These are phyloP conservation scores for Linum tenue DNA, from an alignment of 345 rosid species.

Conservation along the genomic window DNA sequence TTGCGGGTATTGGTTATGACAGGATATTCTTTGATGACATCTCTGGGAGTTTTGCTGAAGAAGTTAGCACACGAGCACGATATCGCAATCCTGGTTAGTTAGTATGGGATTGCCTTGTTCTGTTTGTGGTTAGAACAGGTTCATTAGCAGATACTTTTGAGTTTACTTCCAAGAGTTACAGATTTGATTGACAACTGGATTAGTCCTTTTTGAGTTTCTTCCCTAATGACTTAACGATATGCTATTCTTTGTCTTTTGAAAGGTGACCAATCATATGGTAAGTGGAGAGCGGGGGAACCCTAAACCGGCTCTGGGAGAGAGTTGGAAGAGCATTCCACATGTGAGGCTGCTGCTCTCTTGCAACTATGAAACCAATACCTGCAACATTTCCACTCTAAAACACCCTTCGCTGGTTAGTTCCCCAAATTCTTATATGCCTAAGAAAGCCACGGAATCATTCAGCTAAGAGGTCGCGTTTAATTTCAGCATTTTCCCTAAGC, in stretches of 20 bases:
- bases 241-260: slow-evolving; percentile 4
- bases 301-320: slow-evolving; percentile 88
- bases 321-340: slow-evolving; percentile 80
- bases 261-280: slow-evolving; percentile 84
- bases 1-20: slow-evolving; percentile 10
- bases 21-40: slow-evolving; percentile 74
- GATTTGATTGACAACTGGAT: background rate
- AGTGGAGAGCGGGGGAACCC: slow-evolving; percentile 54
- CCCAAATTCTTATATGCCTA: background rate
- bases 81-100: slow-evolving; percentile 49
- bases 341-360: slow-evolving; percentile 54
- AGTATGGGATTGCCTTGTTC: background rate
- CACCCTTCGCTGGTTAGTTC: slow-evolving; percentile 52
- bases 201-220: background rate
- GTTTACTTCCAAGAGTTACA: background rate
- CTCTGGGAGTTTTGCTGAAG: slow-evolving; percentile 66
- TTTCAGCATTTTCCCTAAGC: too few relatives aligned
- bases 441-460: too few relatives aligned
- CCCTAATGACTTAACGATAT: background rate
- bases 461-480: too few relatives aligned
- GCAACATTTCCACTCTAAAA: slow-evolving; percentile 42
- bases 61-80: slow-evolving; percentile 68
- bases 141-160: background rate
- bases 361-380: slow-evolving; percentile 27
- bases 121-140: background rate